Conservation (phyloP, 768 basidiomycete species). For the Trametes gibbosa region DNA sequence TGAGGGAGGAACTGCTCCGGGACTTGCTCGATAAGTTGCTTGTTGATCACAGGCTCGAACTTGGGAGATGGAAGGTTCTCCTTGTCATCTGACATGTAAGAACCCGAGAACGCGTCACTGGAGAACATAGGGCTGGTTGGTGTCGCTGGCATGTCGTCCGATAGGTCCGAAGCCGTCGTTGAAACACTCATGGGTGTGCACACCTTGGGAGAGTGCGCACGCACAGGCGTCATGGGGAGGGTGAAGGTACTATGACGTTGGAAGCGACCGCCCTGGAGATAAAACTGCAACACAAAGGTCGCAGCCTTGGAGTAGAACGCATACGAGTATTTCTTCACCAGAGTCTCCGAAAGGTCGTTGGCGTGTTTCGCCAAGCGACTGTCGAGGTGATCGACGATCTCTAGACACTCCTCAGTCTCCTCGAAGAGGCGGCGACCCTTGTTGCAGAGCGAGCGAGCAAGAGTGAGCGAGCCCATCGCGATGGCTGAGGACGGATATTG, state of each 20-base stretch:
- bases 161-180: constrained; percentile 69
- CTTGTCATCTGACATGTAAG: constrained; percentile 72
- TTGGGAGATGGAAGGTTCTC: constrained; percentile 65
- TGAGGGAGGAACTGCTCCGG: constrained; percentile 79
- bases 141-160: constrained; percentile 83
- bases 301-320: constrained; percentile 96
- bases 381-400: constrained; percentile 86
- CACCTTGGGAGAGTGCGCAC: constrained; percentile 43
- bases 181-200: constrained; percentile 76
- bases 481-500: constrained; percentile 82
- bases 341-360: constrained; percentile 91
- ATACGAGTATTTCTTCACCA: constrained; percentile 97
- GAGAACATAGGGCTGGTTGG: constrained; percentile 69
- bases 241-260: constrained; percentile 43
- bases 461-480: constrained; percentile 84
- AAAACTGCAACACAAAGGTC: constrained; percentile 89
- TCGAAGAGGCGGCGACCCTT: constrained; percentile 76
- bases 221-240: constrained; percentile 69
- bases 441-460: constrained; percentile 86
- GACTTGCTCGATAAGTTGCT: constrained; percentile 61
- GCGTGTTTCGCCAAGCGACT: constrained; percentile 82
- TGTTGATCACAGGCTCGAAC: constrained; percentile 73
- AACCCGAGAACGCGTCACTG: constrained; percentile 52
- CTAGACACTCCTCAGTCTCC: constrained; percentile 79
- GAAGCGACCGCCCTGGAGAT: constrained; percentile 84